phyloP scores from a whole-genome alignment of 2,329 filamentous ascomycete genomes.

The Hypoxylon rubiginosum region DNA sequence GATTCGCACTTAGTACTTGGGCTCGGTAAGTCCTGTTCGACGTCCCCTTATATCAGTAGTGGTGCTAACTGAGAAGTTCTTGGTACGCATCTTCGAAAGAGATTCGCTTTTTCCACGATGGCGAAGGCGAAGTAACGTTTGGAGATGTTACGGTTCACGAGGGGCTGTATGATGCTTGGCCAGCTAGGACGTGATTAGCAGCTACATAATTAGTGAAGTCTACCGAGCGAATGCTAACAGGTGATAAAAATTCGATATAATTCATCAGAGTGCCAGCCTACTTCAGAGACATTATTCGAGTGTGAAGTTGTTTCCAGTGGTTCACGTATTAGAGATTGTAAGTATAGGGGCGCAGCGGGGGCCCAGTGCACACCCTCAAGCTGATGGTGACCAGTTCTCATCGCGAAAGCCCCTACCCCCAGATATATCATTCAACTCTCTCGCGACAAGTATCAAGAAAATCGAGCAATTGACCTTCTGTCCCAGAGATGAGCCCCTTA shows the following conservation, averaged over 20 bases:
- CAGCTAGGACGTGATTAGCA: slow-evolving; percentile 39
- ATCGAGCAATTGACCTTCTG: background rate
- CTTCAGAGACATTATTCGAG: too few relatives aligned
- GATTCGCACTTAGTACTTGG: slow-evolving; percentile 60
- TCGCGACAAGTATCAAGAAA: too few relatives aligned
- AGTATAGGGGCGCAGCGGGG: too few relatives aligned
- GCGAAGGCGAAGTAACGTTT: slow-evolving; percentile 50
- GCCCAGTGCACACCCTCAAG: too few relatives aligned
- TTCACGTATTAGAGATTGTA: too few relatives aligned
- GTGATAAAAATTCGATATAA: background rate
- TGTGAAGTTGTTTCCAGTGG: too few relatives aligned
- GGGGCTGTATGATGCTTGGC: slow-evolving; percentile 57
- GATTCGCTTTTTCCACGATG: slow-evolving; percentile 55
- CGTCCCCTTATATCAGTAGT: background rate
- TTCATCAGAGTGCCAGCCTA: too few relatives aligned
- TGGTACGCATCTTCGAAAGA: slow-evolving; percentile 55
- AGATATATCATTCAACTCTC: too few relatives aligned
- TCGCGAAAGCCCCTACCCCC: too few relatives aligned
- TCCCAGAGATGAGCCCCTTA: background rate
- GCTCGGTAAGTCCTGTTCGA: slow-evolving; percentile 52
- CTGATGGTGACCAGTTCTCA: too few relatives aligned
- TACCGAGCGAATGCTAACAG: background rate
- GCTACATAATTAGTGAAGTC: background rate
- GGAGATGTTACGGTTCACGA: slow-evolving; percentile 53
- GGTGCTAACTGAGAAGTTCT: slow-evolving; percentile 48